These are phyloP conservation scores for Tetrapisispora arboricola DNA, from an alignment of 805 yeast genomes.

Conservation along the genomic window DNA sequence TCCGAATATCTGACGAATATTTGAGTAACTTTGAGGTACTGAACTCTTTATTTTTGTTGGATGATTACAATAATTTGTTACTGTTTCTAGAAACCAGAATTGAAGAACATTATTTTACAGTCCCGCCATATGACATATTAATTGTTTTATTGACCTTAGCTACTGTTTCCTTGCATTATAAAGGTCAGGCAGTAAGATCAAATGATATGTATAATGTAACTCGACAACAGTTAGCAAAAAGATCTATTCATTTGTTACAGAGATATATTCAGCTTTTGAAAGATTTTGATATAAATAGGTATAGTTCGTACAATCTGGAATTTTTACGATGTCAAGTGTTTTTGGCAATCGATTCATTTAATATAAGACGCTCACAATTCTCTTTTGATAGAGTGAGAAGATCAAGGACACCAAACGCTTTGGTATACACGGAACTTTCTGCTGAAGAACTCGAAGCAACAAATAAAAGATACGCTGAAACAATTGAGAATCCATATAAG, in stretches of 20 bases:
- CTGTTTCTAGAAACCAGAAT: slow-evolving; percentile 27
- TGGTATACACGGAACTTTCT: slow-evolving; percentile 1
- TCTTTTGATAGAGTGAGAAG: slow-evolving; percentile 7
- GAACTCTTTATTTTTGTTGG: slow-evolving; percentile 23
- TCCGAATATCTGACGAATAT: slow-evolving; percentile 15
- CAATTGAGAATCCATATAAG: slow-evolving; percentile 10
- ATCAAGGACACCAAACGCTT: slow-evolving; percentile 9
- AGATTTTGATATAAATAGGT: slow-evolving; percentile 10
- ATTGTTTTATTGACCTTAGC: slow-evolving; percentile 31
- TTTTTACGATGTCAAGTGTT: slow-evolving; percentile 26
- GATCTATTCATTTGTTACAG: slow-evolving; percentile 28
- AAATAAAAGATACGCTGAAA: not conserved
- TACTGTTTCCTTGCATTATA: slow-evolving; percentile 26
- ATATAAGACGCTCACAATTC: slow-evolving; percentile 3
- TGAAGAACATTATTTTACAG: slow-evolving; percentile 5
- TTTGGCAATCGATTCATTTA: slow-evolving; percentile 14
- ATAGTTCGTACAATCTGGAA: slow-evolving; percentile 13
- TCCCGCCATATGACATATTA: slow-evolving; percentile 30
- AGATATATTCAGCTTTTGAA: slow-evolving; percentile 13
- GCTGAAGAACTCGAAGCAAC: not conserved
- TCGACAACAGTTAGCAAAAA: slow-evolving; percentile 22
- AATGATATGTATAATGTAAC: slow-evolving; percentile 23
- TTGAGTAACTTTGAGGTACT: slow-evolving; percentile 20
- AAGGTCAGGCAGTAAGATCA: slow-evolving; percentile 15
- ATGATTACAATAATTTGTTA: slow-evolving; percentile 31